These are phyloP conservation scores for Micractinium sp. DNA, from an alignment of 139 green algal genomes.

Conservation along the genomic window DNA sequence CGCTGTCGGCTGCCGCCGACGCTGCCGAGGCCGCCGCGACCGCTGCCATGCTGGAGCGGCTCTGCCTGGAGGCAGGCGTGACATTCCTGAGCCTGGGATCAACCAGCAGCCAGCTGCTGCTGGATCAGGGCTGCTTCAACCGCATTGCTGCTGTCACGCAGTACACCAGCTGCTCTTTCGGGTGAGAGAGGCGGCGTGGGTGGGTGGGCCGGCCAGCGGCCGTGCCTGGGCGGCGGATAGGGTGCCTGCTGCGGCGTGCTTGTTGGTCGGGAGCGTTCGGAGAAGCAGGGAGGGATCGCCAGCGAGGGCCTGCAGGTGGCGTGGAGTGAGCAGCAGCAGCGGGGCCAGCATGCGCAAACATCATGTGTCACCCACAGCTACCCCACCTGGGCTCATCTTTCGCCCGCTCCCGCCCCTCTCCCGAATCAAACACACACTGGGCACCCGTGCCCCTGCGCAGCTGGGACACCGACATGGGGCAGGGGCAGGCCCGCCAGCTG, in stretches of 20 bases:
- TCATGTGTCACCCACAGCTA: too few species aligned
- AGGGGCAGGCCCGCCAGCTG: neutral
- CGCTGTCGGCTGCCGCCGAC: conserved; percentile 1
- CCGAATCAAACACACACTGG: too few species aligned
- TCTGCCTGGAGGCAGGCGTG: conserved; percentile 25
- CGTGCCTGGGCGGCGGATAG: too few species aligned
- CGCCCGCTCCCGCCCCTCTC: too few species aligned
- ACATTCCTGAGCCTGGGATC: conserved; percentile 22
- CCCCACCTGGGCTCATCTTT: too few species aligned
- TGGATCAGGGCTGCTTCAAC: neutral
- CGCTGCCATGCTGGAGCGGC: conserved; percentile 32
- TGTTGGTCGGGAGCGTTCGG: neutral
- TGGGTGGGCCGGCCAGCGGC: too few species aligned
- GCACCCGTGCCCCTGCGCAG: neutral
- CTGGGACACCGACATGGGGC: conserved; percentile 22
- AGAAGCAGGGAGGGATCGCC: neutral
- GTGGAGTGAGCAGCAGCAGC: too few species aligned
- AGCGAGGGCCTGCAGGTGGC: too few species aligned
- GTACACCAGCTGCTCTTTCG: conserved; percentile 42
- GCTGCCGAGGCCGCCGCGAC: neutral
- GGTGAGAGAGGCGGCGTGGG: neutral
- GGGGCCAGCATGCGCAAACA: too few species aligned
- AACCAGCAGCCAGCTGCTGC: neutral
- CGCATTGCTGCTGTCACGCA: conserved; percentile 8
- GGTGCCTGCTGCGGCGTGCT: too few species aligned